Conservation (phyloP, 495 filamentous ascomycete species). For the Rostrohypoxylon terebratum region DNA sequence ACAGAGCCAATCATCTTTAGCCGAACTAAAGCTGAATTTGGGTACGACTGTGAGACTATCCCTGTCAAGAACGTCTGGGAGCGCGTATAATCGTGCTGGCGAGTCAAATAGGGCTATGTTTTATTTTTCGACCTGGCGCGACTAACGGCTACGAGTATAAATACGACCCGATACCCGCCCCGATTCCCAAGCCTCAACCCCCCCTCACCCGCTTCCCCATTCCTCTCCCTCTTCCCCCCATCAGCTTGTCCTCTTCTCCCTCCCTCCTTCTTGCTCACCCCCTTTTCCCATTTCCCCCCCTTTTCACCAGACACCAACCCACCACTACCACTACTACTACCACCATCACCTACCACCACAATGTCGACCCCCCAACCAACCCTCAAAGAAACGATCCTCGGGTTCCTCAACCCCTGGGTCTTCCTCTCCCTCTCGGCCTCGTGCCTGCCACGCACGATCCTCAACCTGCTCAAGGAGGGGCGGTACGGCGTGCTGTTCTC, state of each 20-base stretch:
- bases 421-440: slow-evolving; percentile 55
- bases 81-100: not conserved
- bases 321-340: not conserved
- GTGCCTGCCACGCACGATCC: slow-evolving; percentile 54
- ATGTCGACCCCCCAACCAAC: slow-evolving; percentile 17
- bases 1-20: not conserved
- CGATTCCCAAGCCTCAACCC: slow-evolving; percentile 4
- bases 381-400: slow-evolving; percentile 23
- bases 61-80: not conserved
- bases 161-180: not conserved
- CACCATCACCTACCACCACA: slow-evolving; percentile 17
- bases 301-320: not conserved
- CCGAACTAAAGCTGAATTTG: not conserved
- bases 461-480: slow-evolving; percentile 43
- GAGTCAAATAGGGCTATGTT: not conserved
- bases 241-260: slow-evolving; percentile 1
- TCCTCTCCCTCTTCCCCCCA: not conserved
- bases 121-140: not conserved
- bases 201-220: not conserved
- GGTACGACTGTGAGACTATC: not conserved
- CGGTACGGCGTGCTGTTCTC: slow-evolving; percentile 51
- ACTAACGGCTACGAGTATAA: not conserved
- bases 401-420: slow-evolving; percentile 53
- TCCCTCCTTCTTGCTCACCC: too few relatives aligned
- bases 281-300: not conserved